Evolutionary conservation across 108 stramenopile genomes (phyloP), one percentile per base, ranked within the genome.

Genomic region (Ochromonas danica): DNA sequence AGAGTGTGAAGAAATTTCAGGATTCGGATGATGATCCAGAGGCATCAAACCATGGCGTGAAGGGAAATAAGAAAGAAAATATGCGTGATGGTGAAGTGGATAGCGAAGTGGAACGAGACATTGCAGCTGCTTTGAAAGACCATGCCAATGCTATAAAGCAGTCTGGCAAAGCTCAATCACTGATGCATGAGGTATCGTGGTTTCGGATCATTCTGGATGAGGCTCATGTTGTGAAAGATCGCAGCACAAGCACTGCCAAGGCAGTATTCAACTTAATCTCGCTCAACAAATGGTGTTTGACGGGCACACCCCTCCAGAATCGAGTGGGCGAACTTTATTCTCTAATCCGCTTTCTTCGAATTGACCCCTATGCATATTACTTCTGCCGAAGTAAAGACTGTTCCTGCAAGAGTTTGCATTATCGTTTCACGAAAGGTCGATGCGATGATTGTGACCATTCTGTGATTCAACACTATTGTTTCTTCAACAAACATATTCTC

Each of bases 291-390:
- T 95, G 97, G 98, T 90, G 91, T 83, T 83, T 98, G 31, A 91
- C 91, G 1, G 99, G 99, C 1, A 98, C 99, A 0, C 99, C 99
- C 25, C 81, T 98, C 36, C 99, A 99, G 87, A 99, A 99, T 79
- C 86, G 96, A 6, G 97, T 98, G n/a, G 94, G 95, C 1, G 99
- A 99, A 78, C 90, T 99, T 43, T 97, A 97, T 81, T 91, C 92
- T 30, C 83, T 97, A 61, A 92, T 99, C 70, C 89, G 97, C 10
- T 98, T 98, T 78, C 80, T 98, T 30, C 84, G 97, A 25, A 88
- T 96, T 27, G 94, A 97, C 79, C 97, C 99, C 0, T 94, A 95
- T 89, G 97, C 95, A 0, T 95, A 92, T 81, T 99, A 99, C 83
- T 93, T 92, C 74, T 98, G 98, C 85, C 71, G 33, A 35, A 38